These are phyloP conservation scores for Geosmithia putterillii DNA, from an alignment of 2,329 filamentous ascomycete genomes.

Conservation along the genomic window DNA sequence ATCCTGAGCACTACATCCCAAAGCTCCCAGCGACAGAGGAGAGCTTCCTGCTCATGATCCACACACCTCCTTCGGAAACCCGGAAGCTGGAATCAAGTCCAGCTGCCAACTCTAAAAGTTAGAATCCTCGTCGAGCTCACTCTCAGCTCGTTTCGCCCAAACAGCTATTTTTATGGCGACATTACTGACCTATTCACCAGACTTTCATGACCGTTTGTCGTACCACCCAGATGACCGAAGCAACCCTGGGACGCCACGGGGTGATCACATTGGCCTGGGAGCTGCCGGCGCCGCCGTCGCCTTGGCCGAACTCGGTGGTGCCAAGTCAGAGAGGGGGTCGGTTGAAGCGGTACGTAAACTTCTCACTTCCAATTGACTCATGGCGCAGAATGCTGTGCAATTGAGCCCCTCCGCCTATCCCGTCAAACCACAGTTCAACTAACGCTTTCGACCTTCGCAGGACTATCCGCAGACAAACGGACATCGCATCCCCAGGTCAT, in stretches of 20 bases:
- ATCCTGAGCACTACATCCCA: constrained; percentile 93
- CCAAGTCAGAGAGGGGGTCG: constrained; percentile 65
- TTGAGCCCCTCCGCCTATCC: background rate
- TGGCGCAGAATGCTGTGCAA: background rate
- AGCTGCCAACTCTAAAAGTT: constrained; percentile 18
- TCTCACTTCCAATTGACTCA: background rate
- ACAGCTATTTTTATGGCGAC: constrained; percentile 7
- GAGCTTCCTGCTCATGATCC: constrained; percentile 95
- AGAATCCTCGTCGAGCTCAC: no score
- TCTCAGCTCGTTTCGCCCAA: no score
- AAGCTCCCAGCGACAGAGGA: constrained; percentile 97
- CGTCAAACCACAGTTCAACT: background rate
- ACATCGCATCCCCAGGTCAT: constrained; percentile 48
- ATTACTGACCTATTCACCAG: constrained; percentile 16
- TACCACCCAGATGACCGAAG: constrained; percentile 57
- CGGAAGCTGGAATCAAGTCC: constrained; percentile 30
- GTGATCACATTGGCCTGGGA: constrained; percentile 56
- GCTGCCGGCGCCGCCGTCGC: constrained; percentile 67
- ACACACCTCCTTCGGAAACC: constrained; percentile 67
- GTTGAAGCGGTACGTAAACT: constrained; percentile 54
- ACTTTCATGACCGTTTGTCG: constrained; percentile 48
- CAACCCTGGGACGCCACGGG: constrained; percentile 56
- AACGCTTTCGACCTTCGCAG: constrained; percentile 14
- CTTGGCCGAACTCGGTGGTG: constrained; percentile 68
- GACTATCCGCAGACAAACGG: constrained; percentile 63